These are phyloP conservation scores for Clathrus columnatus DNA, from an alignment of 768 basidiomycete genomes.

Conservation along the genomic window DNA sequence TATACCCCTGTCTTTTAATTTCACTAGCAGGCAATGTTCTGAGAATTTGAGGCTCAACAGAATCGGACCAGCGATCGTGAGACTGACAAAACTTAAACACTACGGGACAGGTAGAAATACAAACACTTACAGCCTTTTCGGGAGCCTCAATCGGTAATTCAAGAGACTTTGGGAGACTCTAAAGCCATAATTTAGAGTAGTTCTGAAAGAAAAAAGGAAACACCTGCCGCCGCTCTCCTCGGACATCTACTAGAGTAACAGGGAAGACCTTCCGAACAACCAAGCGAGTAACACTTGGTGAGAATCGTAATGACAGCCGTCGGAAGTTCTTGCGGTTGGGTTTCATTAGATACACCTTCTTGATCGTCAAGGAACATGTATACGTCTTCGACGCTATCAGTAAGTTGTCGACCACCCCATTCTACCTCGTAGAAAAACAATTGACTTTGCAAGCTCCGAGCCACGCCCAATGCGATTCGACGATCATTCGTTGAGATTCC, in stretches of 20 bases:
- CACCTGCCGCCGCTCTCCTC: slow-evolving; percentile 39
- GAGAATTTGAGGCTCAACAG: slow-evolving; percentile 41
- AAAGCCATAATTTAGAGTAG: slow-evolving; percentile 18
- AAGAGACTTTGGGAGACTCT: neutral
- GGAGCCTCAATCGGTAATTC: neutral
- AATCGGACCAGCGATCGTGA: slow-evolving; percentile 41
- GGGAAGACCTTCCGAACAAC: slow-evolving; percentile 67
- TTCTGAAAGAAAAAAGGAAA: neutral
- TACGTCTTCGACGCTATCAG: slow-evolving; percentile 87
- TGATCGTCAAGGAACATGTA: slow-evolving; percentile 87
- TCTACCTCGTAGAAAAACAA: slow-evolving; percentile 97
- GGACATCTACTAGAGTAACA: slow-evolving; percentile 86
- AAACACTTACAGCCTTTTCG: neutral
- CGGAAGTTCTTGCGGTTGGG: slow-evolving; percentile 63
- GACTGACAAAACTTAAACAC: slow-evolving; percentile 17
- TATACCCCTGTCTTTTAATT: slow-evolving; percentile 68
- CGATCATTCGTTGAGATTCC: slow-evolving; percentile 70
- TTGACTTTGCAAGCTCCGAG: slow-evolving; percentile 83
- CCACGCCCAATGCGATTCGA: slow-evolving; percentile 77
- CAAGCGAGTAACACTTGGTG: slow-evolving; percentile 84
- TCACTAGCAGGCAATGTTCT: slow-evolving; percentile 64
- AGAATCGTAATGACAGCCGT: slow-evolving; percentile 86
- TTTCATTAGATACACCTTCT: slow-evolving; percentile 51
- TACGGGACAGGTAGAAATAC: neutral
- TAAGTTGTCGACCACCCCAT: slow-evolving; percentile 75